Evolutionary conservation across 2,329 filamentous ascomycete genomes (phyloP).

Genomic region (Ilyonectria destructans): DNA sequence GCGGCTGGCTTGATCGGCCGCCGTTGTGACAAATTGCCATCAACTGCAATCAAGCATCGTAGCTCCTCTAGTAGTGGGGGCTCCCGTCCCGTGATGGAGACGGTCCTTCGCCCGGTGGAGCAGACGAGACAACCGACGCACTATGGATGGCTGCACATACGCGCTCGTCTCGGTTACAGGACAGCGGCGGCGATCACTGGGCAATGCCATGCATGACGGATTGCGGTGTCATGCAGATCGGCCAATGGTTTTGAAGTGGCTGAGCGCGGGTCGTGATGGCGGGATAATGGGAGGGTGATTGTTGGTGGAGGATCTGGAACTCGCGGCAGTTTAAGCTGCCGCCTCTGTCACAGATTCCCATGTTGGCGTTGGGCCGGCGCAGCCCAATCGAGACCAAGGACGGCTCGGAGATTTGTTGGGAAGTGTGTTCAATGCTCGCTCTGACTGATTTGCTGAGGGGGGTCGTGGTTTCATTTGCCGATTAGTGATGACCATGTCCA

Average conservation of each 20-base stretch:
- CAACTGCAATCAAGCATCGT: not conserved
- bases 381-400: not conserved
- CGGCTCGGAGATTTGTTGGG: not conserved
- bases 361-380: not conserved
- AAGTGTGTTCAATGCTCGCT: not conserved
- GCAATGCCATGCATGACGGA: constrained; percentile 16
- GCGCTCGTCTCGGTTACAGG: constrained; percentile 23
- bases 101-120: constrained; percentile 9
- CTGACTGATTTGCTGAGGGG: not conserved
- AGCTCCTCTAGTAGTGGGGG: constrained; percentile 8
- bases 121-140: not conserved
- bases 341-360: not conserved
- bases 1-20: constrained; percentile 21
- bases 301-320: constrained; percentile 1
- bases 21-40: constrained; percentile 2
- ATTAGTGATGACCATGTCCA: not conserved
- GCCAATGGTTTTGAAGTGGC: constrained; percentile 7
- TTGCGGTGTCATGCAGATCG: constrained; percentile 15
- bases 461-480: not conserved
- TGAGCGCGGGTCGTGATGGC: not conserved
- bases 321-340: constrained; percentile 3
- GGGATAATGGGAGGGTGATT: not conserved
- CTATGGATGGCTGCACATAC: not conserved
- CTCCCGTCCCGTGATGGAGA: constrained; percentile 7
- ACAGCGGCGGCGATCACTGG: constrained; percentile 11